Conservation (phyloP, 2,329 filamentous ascomycete genomes). For the Phaeosphaeria sp. region DNA sequence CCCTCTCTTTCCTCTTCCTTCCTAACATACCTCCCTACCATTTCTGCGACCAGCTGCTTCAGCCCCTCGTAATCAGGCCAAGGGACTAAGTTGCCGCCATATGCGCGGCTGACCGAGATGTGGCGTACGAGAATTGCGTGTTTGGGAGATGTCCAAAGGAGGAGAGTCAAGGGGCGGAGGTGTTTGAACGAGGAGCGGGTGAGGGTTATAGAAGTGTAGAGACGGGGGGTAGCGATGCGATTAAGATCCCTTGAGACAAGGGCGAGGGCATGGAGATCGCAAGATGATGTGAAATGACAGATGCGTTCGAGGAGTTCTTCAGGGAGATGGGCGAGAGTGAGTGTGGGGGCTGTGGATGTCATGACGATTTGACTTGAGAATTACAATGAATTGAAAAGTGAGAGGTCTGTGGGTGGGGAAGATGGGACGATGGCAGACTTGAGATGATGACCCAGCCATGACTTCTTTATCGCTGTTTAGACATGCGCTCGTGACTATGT, state of each 20-base stretch:
- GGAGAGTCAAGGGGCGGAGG: slow-evolving; percentile 16
- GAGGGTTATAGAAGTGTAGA: slow-evolving; percentile 20
- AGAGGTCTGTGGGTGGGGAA: background rate
- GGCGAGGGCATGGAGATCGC: background rate
- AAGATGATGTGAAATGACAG: slow-evolving; percentile 1
- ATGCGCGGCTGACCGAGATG: slow-evolving; percentile 15
- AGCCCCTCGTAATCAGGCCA: slow-evolving; percentile 13
- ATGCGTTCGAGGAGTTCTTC: slow-evolving; percentile 24
- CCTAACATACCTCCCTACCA: slow-evolving; percentile 10
- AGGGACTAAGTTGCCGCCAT: slow-evolving; percentile 19
- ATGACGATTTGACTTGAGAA: background rate
- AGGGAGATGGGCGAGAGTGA: slow-evolving; percentile 6
- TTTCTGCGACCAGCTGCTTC: slow-evolving; percentile 5
- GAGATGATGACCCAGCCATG: background rate
- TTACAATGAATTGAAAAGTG: background rate
- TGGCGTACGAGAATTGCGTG: slow-evolving; percentile 12
- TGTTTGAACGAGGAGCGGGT: slow-evolving; percentile 8
- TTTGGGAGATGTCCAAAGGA: slow-evolving; percentile 15
- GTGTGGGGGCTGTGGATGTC: background rate
- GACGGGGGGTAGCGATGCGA: slow-evolving; percentile 18
- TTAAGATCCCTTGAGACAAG: slow-evolving; percentile 17
- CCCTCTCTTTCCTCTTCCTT: slow-evolving; percentile 5
- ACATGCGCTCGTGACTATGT: background rate
- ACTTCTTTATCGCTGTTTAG: background rate
- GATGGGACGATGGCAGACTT: background rate